A percentile compares a stretch with the other conserved stretches of the same genome.
Conservation (phyloP, 768 basidiomycete genomes). For the Pholiota molesta region DNA sequence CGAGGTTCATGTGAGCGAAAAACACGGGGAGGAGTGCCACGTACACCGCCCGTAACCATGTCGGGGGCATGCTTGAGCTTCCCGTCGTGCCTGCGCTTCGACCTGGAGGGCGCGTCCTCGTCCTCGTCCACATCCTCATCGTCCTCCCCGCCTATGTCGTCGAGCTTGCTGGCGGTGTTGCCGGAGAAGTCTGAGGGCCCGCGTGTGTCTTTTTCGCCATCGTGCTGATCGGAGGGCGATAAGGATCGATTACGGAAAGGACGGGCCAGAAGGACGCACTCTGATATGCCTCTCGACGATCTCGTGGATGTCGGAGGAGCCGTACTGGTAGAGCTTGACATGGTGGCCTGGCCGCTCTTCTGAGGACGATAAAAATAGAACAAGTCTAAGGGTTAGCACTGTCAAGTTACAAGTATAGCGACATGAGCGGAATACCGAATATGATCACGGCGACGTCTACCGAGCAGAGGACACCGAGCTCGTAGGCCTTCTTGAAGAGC, state of each 20-base stretch:
- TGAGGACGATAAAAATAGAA: slow-evolving; percentile 51
- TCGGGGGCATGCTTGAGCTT: slow-evolving; percentile 32
- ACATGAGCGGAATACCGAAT: slow-evolving; percentile 47
- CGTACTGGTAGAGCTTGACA: slow-evolving; percentile 82
- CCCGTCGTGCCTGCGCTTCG: slow-evolving; percentile 35
- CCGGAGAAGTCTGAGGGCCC: slow-evolving; percentile 51
- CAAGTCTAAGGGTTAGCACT: slow-evolving; percentile 17
- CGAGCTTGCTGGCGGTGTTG: slow-evolving; percentile 30
- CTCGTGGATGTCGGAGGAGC: slow-evolving; percentile 68
- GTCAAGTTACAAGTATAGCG: slow-evolving; percentile 11
- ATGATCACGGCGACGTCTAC: slow-evolving; percentile 90
- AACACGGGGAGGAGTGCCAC: slow-evolving; percentile 12
- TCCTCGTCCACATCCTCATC: slow-evolving; percentile 47
- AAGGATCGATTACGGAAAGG: slow-evolving; percentile 10
- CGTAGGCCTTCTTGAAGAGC: slow-evolving; percentile 90
- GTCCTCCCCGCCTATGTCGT: slow-evolving; percentile 41
- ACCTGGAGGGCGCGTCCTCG: slow-evolving; percentile 28
- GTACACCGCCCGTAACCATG: slow-evolving; percentile 23
- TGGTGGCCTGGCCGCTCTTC: slow-evolving; percentile 82
- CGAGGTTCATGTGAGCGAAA: neutral
- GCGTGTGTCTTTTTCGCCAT: slow-evolving; percentile 52
- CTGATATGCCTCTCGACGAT: slow-evolving; percentile 70
- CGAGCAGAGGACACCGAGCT: slow-evolving; percentile 87
- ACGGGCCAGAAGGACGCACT: slow-evolving; percentile 29
- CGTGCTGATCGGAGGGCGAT: slow-evolving; percentile 37